Evolutionary conservation across 73 alveolate genomes (phyloP), one percentile per base, ranked within the genome.

Genomic region (Paramecium caudatum): DNA sequence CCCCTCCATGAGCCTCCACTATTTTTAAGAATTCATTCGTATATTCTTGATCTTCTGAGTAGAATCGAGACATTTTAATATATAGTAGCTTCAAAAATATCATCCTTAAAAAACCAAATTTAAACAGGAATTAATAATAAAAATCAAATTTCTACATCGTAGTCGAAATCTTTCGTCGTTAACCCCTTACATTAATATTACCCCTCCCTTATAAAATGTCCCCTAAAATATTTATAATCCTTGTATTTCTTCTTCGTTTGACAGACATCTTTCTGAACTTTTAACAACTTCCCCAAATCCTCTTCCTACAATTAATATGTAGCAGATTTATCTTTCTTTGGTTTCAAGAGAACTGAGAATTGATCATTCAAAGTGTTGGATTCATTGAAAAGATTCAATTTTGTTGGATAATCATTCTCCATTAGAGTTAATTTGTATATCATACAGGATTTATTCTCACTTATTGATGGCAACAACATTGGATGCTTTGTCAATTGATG

Each of bases 1-100:
- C 80, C 5, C 80, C 80, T 10, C 80, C 80, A 55, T 55, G 80
- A 19, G 80, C 80, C 23, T 55, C 80, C 23, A 55, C 80, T 55
- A 55, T 55, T 55, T 55, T 27, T 55, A 55, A 55, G 30, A 55
- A 55, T 55, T 55, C 80, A 27, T 55, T 55, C 30, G 23, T 55
- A 55, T 27, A 55, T 43, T 55, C 10, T 43, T 55, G 30, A 55
- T 55, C 80, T 27, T 55, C 80, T 9, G 23, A 43, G 30, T 27
- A 55, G 13, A 37, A 37, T 55, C 80, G 23, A 27, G 80, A 1
- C 80, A 55, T 55, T 55, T 19, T 19, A 19, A 49, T 49, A 49
- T 49, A 49, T 49, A 49, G 25, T 47, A 47, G 25, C 3, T 12
- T 32, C 65, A 47, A 25, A n/a, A n/a, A n/a, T n/a, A n/a, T n/a